Base-by-base conservation (phyloP, 306 rosid species). In the Ochetophila trinervis region DNA sequence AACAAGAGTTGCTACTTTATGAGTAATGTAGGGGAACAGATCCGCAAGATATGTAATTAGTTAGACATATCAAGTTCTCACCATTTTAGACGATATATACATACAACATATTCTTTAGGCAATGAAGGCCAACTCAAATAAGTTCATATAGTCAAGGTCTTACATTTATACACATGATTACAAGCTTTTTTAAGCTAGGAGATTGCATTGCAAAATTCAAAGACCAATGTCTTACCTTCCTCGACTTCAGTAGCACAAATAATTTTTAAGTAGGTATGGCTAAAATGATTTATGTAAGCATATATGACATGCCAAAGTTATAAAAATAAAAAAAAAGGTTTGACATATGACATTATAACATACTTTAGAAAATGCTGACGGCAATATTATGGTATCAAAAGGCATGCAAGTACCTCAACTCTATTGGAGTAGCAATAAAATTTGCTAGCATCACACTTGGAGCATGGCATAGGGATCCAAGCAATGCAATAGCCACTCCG, bases 381-480 rank as follows among this genome's bases (percentile, higher is more conserved):
- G 52, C 13, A 76, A 49, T 55, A 47, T 62, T 54, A 60, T 32
- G 54, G 18, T 32, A 40, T 1, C 8, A 35, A 55, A 58, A 58
- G 74, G 4, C 54, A 78, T 34, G 48, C 23, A 59, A 66, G 67
- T 79, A 93, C 98, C 98, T 93, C 71, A 93, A 74, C 77, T 93
- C 98, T 57, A 89, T 67, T 8, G 98, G 98, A 58, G 98, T 89
- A 32, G 97, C 97, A 59, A 87, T 68, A n/a, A 87, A 85, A 83
- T 93, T 93, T 1, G 95, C 74, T 45, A 89, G 82, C 97, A 93
- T 89, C 72, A 84, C 77, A 62, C 89, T 89, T 2, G 98, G 96
- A 70, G 97, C 90, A 84, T 93, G 89, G 73, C 97, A 89, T 62
- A 4, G 66, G 48, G 87, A 79, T 60, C 91, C 67, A 67, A 89